Evolutionary conservation across 768 basidiomycete genomes (phyloP), one percentile per base, ranked within the genome.

Genomic region (Goffeauzyma gilvescens): DNA sequence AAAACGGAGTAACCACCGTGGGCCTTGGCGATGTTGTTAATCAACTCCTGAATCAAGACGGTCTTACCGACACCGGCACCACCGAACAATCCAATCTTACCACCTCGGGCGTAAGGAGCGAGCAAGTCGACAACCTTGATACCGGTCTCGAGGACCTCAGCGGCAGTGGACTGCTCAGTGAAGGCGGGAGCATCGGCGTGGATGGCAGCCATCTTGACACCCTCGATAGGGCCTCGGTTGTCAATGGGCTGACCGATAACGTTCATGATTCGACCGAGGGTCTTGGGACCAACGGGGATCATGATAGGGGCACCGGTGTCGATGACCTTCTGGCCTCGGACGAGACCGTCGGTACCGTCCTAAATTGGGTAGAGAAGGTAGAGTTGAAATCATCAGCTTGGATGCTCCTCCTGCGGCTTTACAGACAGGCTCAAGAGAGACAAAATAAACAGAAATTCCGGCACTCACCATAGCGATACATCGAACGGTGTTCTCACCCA

Each of bases 1-100:
- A 95, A 95, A 66, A 95, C 93, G 36, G 93, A 98, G 82, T 96
- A 95, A 85, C 93, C 93, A 85, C 93, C 93, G 66, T 98, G 93
- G 41, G 93, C 93, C 73, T 98, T 98, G 62, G 93, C 93, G 63
- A 98, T 87, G 73, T 98, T 98, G 79, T 98, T 96, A 72, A 98
- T 98, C 63, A 98, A 80, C 65, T 95, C 89, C 68, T 95, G 90
- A 67, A 96, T 95, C 69, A 96, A 72, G 64, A 98, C 93, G 44
- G 93, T 96, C 76, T 98, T 98, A 59, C 93, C 93, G 71, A 98
- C 93, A 81, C 93, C 93, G 56, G 93, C 93, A 80, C 93, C 93
- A 62, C 93, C 93, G 70, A 98, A 93, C 59, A 98, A 82, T 75
- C 93, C 93, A 67, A 98, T 96, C 71, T 98, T 98, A 69, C 93